These are phyloP conservation scores for Raddia guianensis DNA, from an alignment of 176 grass and related monocot species.

Conservation along the genomic window DNA sequence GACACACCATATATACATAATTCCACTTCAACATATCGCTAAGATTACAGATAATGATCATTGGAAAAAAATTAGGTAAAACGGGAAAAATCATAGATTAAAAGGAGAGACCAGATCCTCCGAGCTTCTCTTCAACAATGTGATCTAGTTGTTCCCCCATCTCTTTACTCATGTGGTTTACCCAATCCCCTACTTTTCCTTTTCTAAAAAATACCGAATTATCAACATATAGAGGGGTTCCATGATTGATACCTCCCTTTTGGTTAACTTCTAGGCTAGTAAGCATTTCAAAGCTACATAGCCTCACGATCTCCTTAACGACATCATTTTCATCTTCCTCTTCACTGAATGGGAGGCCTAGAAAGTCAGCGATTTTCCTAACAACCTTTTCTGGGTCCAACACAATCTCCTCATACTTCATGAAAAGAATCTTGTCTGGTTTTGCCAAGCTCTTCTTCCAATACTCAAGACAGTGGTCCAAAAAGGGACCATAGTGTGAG, in stretches of 20 bases:
- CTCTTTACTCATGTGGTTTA: background rate
- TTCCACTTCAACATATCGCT: too few relatives aligned
- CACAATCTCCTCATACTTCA: slow-evolving; percentile 18
- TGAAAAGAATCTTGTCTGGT: background rate
- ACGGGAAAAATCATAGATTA: background rate
- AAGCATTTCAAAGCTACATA: slow-evolving; percentile 11
- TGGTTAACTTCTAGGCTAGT: background rate
- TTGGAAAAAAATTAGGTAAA: too few relatives aligned
- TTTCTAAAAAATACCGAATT: slow-evolving; percentile 2
- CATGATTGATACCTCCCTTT: background rate
- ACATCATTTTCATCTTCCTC: background rate
- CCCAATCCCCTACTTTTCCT: slow-evolving; percentile 4
- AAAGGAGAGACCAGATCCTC: background rate
- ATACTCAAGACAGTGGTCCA: slow-evolving; percentile 24
- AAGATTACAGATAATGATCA: too few relatives aligned
- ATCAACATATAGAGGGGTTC: background rate
- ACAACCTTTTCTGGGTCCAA: background rate
- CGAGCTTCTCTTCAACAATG: background rate
- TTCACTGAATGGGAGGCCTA: background rate
- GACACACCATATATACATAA: too few relatives aligned
- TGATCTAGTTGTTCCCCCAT: background rate
- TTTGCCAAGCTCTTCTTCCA: background rate
- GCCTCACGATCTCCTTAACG: background rate
- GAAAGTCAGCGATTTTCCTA: background rate
- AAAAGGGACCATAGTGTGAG: slow-evolving; percentile 7